These are phyloP conservation scores for Calocybe gangraenosa DNA, from an alignment of 768 basidiomycete genomes.

Conservation along the genomic window DNA sequence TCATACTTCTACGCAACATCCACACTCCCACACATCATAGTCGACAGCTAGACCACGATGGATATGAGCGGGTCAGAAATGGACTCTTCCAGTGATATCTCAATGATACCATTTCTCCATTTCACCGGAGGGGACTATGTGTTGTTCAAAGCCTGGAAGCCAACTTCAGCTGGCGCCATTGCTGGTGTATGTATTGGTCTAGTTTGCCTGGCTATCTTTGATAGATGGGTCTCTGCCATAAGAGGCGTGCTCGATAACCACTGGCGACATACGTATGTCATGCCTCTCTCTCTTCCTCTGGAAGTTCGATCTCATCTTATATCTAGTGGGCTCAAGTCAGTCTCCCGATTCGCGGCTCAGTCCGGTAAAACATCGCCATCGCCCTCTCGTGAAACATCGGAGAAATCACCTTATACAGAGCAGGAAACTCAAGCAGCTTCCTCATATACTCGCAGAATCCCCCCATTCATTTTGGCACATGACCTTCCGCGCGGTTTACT, in stretches of 20 bases:
- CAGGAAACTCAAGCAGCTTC: background rate
- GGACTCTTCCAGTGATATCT: slow-evolving; percentile 14
- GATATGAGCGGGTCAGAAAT: slow-evolving; percentile 9
- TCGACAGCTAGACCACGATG: too few relatives aligned
- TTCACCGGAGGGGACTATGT: slow-evolving; percentile 62
- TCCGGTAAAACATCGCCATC: slow-evolving; percentile 2
- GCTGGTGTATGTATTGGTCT: slow-evolving; percentile 74
- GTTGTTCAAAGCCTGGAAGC: slow-evolving; percentile 64
- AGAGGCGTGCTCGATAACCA: slow-evolving; percentile 46
- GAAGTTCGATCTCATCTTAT: background rate
- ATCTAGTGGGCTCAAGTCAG: slow-evolving; percentile 12
- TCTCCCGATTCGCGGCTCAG: background rate
- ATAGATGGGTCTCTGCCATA: slow-evolving; percentile 62
- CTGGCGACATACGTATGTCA: slow-evolving; percentile 56
- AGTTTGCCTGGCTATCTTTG: slow-evolving; percentile 61
- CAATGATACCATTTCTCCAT: slow-evolving; percentile 71
- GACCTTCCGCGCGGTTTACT: slow-evolving; percentile 71
- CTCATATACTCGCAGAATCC: slow-evolving; percentile 29
- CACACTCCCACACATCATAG: background rate
- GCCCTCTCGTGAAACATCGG: background rate
- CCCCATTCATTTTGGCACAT: slow-evolving; percentile 63
- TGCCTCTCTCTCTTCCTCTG: background rate
- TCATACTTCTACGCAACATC: too few relatives aligned
- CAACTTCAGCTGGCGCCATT: slow-evolving; percentile 64
- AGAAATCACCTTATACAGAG: slow-evolving; percentile 9